These are phyloP conservation scores for Jackrogersella multiformis DNA, from an alignment of 495 filamentous ascomycete species.

Conservation along the genomic window DNA sequence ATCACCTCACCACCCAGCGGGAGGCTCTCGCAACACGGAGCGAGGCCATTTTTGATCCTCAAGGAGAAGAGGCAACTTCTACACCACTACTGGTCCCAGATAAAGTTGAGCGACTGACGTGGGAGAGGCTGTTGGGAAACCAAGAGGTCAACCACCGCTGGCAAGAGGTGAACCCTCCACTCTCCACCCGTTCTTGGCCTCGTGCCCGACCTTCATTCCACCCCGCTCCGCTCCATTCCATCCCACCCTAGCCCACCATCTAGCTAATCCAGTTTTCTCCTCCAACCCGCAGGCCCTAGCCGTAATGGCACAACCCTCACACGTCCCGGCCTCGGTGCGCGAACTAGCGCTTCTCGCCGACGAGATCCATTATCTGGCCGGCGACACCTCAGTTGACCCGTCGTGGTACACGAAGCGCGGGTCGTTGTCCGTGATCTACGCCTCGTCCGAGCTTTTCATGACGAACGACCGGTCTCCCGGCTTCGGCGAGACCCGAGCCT, in stretches of 20 bases:
- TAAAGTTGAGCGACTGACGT: conserved; percentile 70
- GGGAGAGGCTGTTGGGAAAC: conserved; percentile 80
- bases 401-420: conserved; percentile 93
- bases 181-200: neutral
- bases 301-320: conserved; percentile 80
- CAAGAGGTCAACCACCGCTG: conserved; percentile 71
- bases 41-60: conserved; percentile 39
- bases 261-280: neutral
- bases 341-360: conserved; percentile 84
- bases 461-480: conserved; percentile 77
- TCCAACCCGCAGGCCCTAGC: conserved; percentile 73
- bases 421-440: conserved; percentile 80
- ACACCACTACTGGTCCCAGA: conserved; percentile 48
- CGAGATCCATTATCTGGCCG: conserved; percentile 87
- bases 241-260: neutral
- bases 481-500: conserved; percentile 77
- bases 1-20: conserved; percentile 76
- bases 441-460: conserved; percentile 90
- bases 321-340: conserved; percentile 77
- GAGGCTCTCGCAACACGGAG: conserved; percentile 50
- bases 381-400: conserved; percentile 81
- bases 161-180: conserved; percentile 74
- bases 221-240: neutral
- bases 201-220: neutral
- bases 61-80: conserved; percentile 23